Conservation (phyloP, 2,329 filamentous ascomycete genomes). For the Penicillium hesseltinei region DNA sequence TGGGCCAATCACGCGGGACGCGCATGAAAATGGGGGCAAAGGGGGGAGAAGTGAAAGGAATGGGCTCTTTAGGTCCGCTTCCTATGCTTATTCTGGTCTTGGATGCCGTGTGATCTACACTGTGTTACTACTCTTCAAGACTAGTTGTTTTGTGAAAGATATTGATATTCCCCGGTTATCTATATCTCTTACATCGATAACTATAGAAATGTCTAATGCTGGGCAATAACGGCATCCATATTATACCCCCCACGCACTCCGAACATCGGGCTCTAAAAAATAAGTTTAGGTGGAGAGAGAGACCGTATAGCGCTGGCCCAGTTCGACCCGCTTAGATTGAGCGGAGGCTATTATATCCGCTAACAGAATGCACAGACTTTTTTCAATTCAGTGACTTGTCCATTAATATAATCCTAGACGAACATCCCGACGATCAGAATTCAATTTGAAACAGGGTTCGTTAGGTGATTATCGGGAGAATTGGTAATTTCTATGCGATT, state of each 20-base stretch:
- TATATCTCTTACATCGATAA: background rate
- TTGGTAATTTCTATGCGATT: too few relatives aligned
- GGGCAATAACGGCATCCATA: background rate
- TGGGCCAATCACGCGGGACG: constrained; percentile 20
- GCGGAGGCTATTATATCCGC: constrained; percentile 6
- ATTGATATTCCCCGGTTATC: background rate
- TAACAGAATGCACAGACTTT: constrained; percentile 7
- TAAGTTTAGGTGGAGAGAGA: constrained; percentile 1
- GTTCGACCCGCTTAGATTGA: constrained; percentile 2
- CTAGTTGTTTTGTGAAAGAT: background rate
- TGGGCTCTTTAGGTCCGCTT: background rate
- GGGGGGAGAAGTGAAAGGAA: constrained; percentile 12
- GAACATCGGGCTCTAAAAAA: background rate
- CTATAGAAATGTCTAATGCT: background rate
- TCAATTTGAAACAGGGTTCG: background rate
- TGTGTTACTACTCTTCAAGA: background rate
- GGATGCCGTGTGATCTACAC: constrained; percentile 7
- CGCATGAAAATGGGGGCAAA: constrained; percentile 14
- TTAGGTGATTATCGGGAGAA: background rate
- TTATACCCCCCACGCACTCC: background rate
- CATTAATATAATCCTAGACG: constrained; percentile 5
- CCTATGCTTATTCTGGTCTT: constrained; percentile 6
- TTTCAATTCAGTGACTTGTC: constrained; percentile 5
- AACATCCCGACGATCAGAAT: constrained; percentile 8
- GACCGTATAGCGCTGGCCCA: background rate